Evolutionary conservation across 805 yeast genomes (phyloP).

Genomic region (Schizosaccharomyces osmophilus): DNA sequence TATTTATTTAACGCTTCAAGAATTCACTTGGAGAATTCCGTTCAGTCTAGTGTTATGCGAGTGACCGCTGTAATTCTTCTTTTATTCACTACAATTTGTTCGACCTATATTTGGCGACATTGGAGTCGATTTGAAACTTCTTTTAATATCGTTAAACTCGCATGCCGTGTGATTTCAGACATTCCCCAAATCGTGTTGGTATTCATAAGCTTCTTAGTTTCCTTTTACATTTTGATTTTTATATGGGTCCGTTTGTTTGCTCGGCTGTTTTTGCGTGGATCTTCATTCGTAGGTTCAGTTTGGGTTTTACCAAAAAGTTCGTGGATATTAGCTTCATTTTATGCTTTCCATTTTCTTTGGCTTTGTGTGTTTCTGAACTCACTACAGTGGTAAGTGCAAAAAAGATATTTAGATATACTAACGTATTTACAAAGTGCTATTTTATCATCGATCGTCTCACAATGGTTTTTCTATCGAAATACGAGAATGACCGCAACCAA

Average conservation of each 20-base stretch:
- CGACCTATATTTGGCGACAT: neutral
- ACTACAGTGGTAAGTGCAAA: conserved; percentile 11
- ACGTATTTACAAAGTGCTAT: conserved; percentile 4
- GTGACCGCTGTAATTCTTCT: neutral
- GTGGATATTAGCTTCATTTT: conserved; percentile 14
- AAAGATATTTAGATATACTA: neutral
- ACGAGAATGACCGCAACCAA: conserved; percentile 9
- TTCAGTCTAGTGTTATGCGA: neutral
- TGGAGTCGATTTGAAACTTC: conserved; percentile 10
- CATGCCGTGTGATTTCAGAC: conserved; percentile 15
- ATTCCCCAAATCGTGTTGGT: conserved; percentile 13
- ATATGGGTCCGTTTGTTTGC: conserved; percentile 16
- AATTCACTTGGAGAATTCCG: neutral
- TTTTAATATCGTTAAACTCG: conserved; percentile 16
- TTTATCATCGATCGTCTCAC: conserved; percentile 15
- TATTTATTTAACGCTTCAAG: neutral
- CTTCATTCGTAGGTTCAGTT: conserved; percentile 4
- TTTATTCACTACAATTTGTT: neutral
- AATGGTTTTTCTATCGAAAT: conserved; percentile 17
- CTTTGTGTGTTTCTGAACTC: conserved; percentile 19
- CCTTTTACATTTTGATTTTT: conserved; percentile 13
- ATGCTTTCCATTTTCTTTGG: conserved; percentile 18
- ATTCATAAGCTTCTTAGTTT: conserved; percentile 11
- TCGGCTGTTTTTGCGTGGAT: conserved; percentile 12
- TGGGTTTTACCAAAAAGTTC: conserved; percentile 11